Evolutionary conservation across 257 asterid species (phyloP), one percentile per base, ranked within the genome.

Genomic region (Scutellaria baicalensis): DNA sequence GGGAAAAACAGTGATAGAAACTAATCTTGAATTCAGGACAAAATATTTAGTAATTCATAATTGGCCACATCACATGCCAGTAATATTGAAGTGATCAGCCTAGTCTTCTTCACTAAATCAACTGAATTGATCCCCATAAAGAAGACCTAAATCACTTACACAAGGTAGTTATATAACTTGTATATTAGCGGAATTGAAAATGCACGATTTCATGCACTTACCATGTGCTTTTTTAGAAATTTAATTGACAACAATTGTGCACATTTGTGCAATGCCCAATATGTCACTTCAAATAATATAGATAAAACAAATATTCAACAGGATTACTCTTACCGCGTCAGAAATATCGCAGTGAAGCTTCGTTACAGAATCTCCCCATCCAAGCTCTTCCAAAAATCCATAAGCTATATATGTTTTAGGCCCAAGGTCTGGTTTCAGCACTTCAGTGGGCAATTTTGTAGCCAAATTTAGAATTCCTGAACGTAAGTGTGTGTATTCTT

Each of bases 391-490:
- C 5, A 61, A 51, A 73, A 47, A 80, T 35, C 95, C 95, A 80
- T 88, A 85, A 8, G 92, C 92, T 59, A 84, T 80, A 72, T 88
- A 88, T 12, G 90, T 82, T 75, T 88, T 88, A 20, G 95, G 95
- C 67, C 95, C 95, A 81, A 85, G 20, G 52, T 88, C 95, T 35
- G 95, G 95, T 82, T 85, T 85, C 76, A 82, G 59, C 70, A 68
- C 50, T 7, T 23, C 36, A 0, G 40, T 0, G 3, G 91, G 74
- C 35, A 77, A 68, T 65, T 80, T 85, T 10, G 89, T 52, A 6
- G 95, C 89, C 73, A 78, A 55, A 66, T 88, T 88, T 40, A 85
- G 82, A 48, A 79, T 35, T 60, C 95, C 92, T 45, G 81, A 75
- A 8, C 21, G 20, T 6, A 84, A 88, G 75, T 88, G 85, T 43